Conservation (phyloP, 2,329 filamentous ascomycete species). For the Fusarium subtropicale region DNA sequence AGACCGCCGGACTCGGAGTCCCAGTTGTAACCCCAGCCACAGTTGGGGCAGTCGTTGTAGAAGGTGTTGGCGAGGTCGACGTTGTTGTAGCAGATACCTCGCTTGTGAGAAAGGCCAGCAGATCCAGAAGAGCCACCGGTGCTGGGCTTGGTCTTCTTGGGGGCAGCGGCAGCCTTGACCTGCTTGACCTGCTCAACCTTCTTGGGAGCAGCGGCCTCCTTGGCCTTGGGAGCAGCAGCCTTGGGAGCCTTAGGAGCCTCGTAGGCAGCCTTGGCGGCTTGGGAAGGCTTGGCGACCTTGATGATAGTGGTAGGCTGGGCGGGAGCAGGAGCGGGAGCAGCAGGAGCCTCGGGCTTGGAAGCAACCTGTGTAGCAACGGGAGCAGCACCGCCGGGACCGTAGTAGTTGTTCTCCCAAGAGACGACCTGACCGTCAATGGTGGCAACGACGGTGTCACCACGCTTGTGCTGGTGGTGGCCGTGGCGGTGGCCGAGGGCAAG, state of each 20-base stretch:
- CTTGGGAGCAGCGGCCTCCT: background rate
- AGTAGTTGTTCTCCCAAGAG: slow-evolving; percentile 55
- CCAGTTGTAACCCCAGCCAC: slow-evolving; percentile 79
- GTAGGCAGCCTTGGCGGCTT: slow-evolving; percentile 21
- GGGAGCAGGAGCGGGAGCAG: slow-evolving; percentile 24
- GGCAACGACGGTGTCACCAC: slow-evolving; percentile 54
- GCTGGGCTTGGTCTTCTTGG: slow-evolving; percentile 18
- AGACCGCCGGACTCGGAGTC: slow-evolving; percentile 59
- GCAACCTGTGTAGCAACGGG: slow-evolving; percentile 40
- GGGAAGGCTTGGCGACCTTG: slow-evolving; percentile 43
- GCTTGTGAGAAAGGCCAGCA: slow-evolving; percentile 60
- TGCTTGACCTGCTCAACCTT: slow-evolving; percentile 9
- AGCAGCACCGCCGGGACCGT: slow-evolving; percentile 47
- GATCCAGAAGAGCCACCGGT: slow-evolving; percentile 24
- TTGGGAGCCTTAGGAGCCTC: slow-evolving; percentile 6
- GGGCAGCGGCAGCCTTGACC: slow-evolving; percentile 1
- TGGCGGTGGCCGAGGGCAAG: slow-evolving; percentile 58
- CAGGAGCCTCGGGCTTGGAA: slow-evolving; percentile 17
- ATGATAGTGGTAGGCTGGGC: slow-evolving; percentile 41
- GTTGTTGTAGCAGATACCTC: slow-evolving; percentile 76
- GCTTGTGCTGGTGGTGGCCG: slow-evolving; percentile 51
- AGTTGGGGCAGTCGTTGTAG: slow-evolving; percentile 53
- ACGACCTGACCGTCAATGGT: slow-evolving; percentile 49
- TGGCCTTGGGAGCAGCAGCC: background rate
- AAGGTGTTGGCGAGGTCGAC: slow-evolving; percentile 65